Percentiles rank a stretch among this genome's conserved stretches.
phyloP scores from a whole-genome alignment of 192 early-diverging fungal genomes.

The Podila verticillata region DNA sequence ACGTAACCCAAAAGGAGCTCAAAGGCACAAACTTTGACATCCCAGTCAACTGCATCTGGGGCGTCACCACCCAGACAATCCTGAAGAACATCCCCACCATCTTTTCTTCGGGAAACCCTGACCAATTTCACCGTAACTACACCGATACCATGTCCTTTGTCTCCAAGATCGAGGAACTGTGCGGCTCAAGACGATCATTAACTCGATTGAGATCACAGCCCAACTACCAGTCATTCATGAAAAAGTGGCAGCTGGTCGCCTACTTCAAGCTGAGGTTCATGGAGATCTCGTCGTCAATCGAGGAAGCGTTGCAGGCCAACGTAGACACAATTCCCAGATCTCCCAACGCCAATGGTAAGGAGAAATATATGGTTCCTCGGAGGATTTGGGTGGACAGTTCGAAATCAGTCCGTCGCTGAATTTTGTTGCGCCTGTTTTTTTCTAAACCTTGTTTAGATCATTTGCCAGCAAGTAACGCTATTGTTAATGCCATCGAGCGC shows the following conservation, averaged over 20 bases:
- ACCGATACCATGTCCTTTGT: slow-evolving; percentile 66
- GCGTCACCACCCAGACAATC: slow-evolving; percentile 57
- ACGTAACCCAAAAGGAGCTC: slow-evolving; percentile 63
- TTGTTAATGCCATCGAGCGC: slow-evolving; percentile 61
- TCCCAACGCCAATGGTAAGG: slow-evolving; percentile 13
- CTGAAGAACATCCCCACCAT: slow-evolving; percentile 59
- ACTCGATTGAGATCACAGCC: slow-evolving; percentile 59
- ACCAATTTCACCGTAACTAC: slow-evolving; percentile 76
- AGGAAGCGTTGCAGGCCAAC: slow-evolving; percentile 44
- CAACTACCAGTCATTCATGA: slow-evolving; percentile 65
- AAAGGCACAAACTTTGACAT: slow-evolving; percentile 72
- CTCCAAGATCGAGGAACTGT: slow-evolving; percentile 56
- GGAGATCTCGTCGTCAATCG: slow-evolving; percentile 56
- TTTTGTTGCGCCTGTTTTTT: background rate
- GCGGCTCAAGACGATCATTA: slow-evolving; percentile 53
- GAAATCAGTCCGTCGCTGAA: background rate
- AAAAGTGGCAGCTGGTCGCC: slow-evolving; percentile 66
- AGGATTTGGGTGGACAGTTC: slow-evolving; percentile 3
- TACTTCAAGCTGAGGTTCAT: slow-evolving; percentile 71
- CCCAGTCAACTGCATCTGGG: slow-evolving; percentile 71
- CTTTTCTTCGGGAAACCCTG: slow-evolving; percentile 71
- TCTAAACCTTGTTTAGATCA: slow-evolving; percentile 15
- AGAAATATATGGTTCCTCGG: background rate
- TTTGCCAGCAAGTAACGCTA: slow-evolving; percentile 54
- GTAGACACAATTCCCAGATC: slow-evolving; percentile 3